Base-by-base conservation (phyloP, 2,329 filamentous ascomycete species). In the Colletotrichum tropicale region DNA sequence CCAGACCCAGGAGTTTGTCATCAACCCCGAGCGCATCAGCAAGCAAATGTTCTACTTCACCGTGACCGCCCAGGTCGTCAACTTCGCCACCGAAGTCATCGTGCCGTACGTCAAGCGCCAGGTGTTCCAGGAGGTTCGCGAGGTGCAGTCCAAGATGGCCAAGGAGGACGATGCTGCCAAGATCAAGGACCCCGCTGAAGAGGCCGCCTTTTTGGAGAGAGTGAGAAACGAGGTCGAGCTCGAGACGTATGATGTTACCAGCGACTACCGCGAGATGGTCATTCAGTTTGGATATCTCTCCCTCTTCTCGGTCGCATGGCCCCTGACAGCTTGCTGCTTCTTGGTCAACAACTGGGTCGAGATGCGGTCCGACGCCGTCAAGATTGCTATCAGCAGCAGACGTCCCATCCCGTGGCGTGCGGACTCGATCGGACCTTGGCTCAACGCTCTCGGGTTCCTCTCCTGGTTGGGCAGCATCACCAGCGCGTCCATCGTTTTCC, bases 11-110 rank as follows among this genome's bases (percentile, higher is more conserved):
- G 88, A 90, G 28, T 99, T 98, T 83, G 89, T 92, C 68, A 94
- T 98, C 85, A 96, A 98, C 81, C 94, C 95, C 0, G 90, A 93
- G 78, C 91, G 97, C 18, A 91, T 98, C 43, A 94, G 93, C 80
- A 94, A 96, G 79, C 96, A 98, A 83, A 95, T 98, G 83, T 97
- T 98, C 77, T 98, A 98, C 86, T 97, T 98, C 77, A 98, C 96
- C 0, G 95, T 98, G 36, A 98, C 96, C 0, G 96, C 96, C 0
- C 96, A 98, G 82, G 91, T 98, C 48, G 93, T 99, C 80, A 97
- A 94, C 82, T 93, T 98, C 70, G 92, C 90, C 15, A 92, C 96
- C 76, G 97, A 99, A 83, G 91, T 96, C 7, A 87, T 98, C 43
- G 91, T 98, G 2, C 97, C 97, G 1, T 96, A 95, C 79, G 85